Evolutionary conservation across 192 early-diverging fungal species (phyloP).

Genomic region (Glomus cerebriforme): DNA sequence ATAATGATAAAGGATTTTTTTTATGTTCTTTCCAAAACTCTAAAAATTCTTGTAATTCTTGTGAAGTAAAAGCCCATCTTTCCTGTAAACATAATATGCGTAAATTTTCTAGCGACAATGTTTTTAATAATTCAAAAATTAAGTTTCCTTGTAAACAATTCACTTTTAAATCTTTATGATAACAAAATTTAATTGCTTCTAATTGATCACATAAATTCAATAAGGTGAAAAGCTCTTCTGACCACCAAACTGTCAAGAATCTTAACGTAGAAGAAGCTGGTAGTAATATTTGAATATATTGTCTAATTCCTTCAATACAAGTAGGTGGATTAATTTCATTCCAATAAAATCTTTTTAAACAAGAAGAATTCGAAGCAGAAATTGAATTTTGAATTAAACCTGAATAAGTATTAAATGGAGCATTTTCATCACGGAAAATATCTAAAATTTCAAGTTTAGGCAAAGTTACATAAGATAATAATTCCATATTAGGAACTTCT

Average conservation of each 20-base stretch:
- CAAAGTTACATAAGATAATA: background rate
- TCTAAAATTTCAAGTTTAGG: slow-evolving; percentile 19
- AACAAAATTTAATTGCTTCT: slow-evolving; percentile 9
- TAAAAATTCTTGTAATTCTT: slow-evolving; percentile 7
- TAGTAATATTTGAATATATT: background rate
- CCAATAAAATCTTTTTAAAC: slow-evolving; percentile 11
- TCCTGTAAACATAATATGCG: slow-evolving; percentile 5
- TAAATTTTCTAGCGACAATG: background rate
- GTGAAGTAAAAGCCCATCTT: background rate
- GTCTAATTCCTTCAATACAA: background rate
- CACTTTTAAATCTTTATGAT: background rate
- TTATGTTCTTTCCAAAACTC: background rate
- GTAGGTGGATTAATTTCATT: background rate
- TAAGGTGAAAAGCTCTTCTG: background rate
- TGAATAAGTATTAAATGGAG: slow-evolving; percentile 11
- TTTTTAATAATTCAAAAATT: slow-evolving; percentile 13
- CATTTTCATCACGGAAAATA: slow-evolving; percentile 15
- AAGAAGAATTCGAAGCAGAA: background rate
- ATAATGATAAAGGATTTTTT: slow-evolving; percentile 8
- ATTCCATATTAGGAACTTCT: background rate
- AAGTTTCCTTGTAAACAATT: background rate
- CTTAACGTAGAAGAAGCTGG: background rate
- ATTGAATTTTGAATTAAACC: slow-evolving; percentile 7
- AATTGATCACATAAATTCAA: slow-evolving; percentile 3
- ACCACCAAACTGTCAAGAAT: slow-evolving; percentile 8